Percentiles rank a stretch among this genome's conserved stretches.
Conservation (phyloP, 2,329 filamentous ascomycete genomes). For the Alternaria postmessia region DNA sequence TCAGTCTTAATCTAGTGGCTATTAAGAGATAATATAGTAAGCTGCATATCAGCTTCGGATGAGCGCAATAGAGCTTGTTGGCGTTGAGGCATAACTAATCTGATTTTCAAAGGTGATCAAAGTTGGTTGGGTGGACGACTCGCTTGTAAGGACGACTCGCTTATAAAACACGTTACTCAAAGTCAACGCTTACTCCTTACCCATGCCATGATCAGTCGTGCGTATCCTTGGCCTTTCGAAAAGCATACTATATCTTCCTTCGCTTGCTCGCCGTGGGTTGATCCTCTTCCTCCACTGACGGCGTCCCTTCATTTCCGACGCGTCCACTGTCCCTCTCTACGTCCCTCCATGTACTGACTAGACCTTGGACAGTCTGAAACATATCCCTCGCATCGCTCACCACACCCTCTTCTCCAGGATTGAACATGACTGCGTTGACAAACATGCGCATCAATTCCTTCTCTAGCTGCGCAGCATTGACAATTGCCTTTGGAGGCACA, state of each 20-base stretch:
- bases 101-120: no score
- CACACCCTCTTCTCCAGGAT: slow-evolving; percentile 87
- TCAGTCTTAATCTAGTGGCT: no score
- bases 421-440: slow-evolving; percentile 98
- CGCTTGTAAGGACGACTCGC: no score
- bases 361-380: slow-evolving; percentile 85
- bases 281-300: slow-evolving; percentile 37
- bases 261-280: slow-evolving; percentile 34
- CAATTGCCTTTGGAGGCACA: slow-evolving; percentile 85
- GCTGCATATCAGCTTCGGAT: no score
- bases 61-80: no score
- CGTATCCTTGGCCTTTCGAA: neutral
- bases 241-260: slow-evolving; percentile 38
- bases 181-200: neutral
- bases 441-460: slow-evolving; percentile 97
- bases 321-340: slow-evolving; percentile 62
- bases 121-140: no score
- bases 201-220: slow-evolving; percentile 1
- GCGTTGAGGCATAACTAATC: no score
- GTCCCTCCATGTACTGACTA: slow-evolving; percentile 77
- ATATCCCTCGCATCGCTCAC: slow-evolving; percentile 89
- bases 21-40: no score
- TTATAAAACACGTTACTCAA: no score
- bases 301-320: slow-evolving; percentile 43
- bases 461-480: slow-evolving; percentile 92